Evolutionary conservation across 225 moss, liverwort and hornwort species (phyloP).

Genomic region (Neckera pumila): DNA sequence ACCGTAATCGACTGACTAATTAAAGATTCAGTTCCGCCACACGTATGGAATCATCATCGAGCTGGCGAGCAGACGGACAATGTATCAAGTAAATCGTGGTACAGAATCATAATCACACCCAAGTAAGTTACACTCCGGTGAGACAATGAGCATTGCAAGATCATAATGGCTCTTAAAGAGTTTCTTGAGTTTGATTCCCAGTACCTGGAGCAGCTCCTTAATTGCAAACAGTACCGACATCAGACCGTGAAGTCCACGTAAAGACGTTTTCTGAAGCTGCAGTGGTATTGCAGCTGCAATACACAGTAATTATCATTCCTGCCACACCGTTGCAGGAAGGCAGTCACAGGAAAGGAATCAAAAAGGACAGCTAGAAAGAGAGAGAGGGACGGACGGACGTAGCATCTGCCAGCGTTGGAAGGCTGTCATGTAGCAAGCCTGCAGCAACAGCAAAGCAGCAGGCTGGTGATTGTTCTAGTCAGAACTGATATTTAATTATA

Average conservation of each 20-base stretch:
- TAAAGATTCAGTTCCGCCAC: background rate
- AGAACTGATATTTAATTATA: background rate
- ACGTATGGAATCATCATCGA: constrained; percentile 5
- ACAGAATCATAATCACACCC: background rate
- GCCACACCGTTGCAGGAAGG: constrained; percentile 34
- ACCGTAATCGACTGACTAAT: background rate
- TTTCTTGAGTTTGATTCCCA: constrained; percentile 13
- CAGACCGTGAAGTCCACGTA: constrained; percentile 20
- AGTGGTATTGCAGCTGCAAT: constrained; percentile 3
- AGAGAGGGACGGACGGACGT: constrained; percentile 15
- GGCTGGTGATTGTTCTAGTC: constrained; percentile 8
- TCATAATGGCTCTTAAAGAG: constrained; percentile 7
- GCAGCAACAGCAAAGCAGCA: background rate
- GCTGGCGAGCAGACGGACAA: constrained; percentile 2
- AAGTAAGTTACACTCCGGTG: constrained; percentile 5
- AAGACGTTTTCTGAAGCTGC: constrained; percentile 6
- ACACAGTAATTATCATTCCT: constrained; percentile 6
- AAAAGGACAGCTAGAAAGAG: constrained; percentile 10
- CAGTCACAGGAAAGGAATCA: constrained; percentile 20
- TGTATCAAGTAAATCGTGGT: background rate
- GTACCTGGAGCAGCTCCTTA: constrained; percentile 7
- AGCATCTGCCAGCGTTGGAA: constrained; percentile 12
- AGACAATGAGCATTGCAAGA: background rate
- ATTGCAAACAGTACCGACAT: constrained; percentile 13
- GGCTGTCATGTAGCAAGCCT: constrained; percentile 1